Evolutionary conservation across 805 yeast genomes (phyloP).

Genomic region (Kazachstania bromeliacearum): DNA sequence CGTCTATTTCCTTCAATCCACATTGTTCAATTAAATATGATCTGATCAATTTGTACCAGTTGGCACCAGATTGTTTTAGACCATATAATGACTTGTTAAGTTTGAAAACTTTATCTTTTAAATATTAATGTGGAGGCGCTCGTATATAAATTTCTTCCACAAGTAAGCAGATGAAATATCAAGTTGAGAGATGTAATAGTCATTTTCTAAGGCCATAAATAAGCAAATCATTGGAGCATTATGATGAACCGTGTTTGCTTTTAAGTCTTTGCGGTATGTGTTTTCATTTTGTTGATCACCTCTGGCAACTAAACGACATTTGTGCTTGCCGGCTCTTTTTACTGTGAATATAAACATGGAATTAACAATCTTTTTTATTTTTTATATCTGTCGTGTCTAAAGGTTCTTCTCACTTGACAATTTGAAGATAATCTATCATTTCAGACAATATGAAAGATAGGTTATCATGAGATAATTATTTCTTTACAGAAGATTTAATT

Average conservation of each 20-base stretch:
- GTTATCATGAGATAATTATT: too few relatives aligned
- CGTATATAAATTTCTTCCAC: constrained; percentile 2
- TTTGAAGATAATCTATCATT: too few relatives aligned
- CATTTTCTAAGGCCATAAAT: constrained; percentile 4
- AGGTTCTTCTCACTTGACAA: too few relatives aligned
- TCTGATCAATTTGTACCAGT: constrained; percentile 3
- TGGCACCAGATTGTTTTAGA: constrained; percentile 5
- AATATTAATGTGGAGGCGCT: constrained; percentile 4
- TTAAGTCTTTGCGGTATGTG: constrained; percentile 7
- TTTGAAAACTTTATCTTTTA: constrained; percentile 4
- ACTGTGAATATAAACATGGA: constrained; percentile 10
- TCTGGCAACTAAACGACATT: constrained; percentile 10
- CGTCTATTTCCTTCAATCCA: constrained; percentile 3
- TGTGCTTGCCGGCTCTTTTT: constrained; percentile 10
- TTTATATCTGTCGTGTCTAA: neutral
- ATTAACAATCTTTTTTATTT: constrained; percentile 4
- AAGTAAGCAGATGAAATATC: constrained; percentile 5
- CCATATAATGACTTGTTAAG: constrained; percentile 5
- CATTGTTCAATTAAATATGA: neutral
- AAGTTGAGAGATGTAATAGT: constrained; percentile 4
- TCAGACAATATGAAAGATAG: too few relatives aligned
- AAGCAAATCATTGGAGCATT: constrained; percentile 9
- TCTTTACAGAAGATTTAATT: too few relatives aligned
- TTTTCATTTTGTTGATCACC: constrained; percentile 9
- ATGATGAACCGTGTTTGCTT: constrained; percentile 8